Evolutionary conservation across 1,284 basidiomycete species (phyloP).

Genomic region (Trametes sp.): DNA sequence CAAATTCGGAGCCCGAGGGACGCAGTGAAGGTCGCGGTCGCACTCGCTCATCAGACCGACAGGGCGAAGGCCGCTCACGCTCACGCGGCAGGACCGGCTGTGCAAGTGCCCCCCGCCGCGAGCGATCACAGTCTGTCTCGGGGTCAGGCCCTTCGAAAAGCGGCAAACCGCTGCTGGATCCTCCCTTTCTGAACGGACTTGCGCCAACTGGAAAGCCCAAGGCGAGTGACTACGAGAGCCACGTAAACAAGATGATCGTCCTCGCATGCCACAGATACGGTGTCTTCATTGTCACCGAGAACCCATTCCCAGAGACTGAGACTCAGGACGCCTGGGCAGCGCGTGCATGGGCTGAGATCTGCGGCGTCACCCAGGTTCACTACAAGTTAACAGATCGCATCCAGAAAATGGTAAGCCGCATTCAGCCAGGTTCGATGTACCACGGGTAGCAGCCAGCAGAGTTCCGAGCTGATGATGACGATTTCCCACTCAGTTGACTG

Average conservation of each 20-base stretch:
- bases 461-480: no score
- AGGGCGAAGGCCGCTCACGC: no score
- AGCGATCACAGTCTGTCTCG: no score
- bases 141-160: neutral
- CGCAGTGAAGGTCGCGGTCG: no score
- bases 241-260: constrained; percentile 1
- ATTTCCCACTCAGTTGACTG: no score
- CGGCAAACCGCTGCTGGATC: neutral
- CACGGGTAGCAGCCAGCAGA: no score
- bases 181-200: no score
- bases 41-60: no score
- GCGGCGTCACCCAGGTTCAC: neutral
- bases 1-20: no score
- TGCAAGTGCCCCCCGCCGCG: no score
- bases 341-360: neutral
- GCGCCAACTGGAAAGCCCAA: constrained; percentile 10
- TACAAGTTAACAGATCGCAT: constrained; percentile 3
- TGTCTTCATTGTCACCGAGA: constrained; percentile 6
- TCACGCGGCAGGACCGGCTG: no score
- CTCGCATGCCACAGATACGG: constrained; percentile 14
- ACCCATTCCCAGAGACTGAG: constrained; percentile 9
- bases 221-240: constrained; percentile 9
- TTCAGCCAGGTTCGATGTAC: neutral
- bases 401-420: constrained; percentile 2
- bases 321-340: constrained; percentile 1